A percentile compares a stretch with the other conserved stretches of the same genome.
These are phyloP conservation scores for Termitomyces sp. DNA, from an alignment of 768 basidiomycete genomes.

Conservation along the genomic window DNA sequence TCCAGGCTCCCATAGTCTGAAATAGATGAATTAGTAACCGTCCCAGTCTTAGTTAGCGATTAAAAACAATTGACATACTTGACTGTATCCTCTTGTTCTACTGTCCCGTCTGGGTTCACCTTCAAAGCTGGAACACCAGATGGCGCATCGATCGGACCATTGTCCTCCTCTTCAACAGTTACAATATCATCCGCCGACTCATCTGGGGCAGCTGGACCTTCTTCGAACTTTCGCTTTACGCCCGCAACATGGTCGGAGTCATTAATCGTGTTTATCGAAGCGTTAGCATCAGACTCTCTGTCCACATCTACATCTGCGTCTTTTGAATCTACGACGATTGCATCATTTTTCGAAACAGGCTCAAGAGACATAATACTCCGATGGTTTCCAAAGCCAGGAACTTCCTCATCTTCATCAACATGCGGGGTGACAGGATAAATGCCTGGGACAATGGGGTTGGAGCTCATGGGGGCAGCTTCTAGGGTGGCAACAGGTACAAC, in stretches of 20 bases:
- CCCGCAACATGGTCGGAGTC: slow-evolving; percentile 19
- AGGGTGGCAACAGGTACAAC: slow-evolving; percentile 22
- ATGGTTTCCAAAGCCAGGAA: slow-evolving; percentile 35
- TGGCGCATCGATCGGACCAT: slow-evolving; percentile 34
- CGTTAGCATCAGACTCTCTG: slow-evolving; percentile 27
- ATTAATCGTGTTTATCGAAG: slow-evolving; percentile 17
- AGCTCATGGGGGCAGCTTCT: slow-evolving; percentile 29
- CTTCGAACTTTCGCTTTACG: slow-evolving; percentile 47
- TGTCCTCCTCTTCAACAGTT: slow-evolving; percentile 50
- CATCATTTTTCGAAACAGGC: slow-evolving; percentile 14
- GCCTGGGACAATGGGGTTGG: slow-evolving; percentile 3
- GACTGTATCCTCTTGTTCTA: slow-evolving; percentile 91
- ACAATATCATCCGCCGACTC: slow-evolving; percentile 40
- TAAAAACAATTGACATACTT: slow-evolving; percentile 50
- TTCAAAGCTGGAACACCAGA: slow-evolving; percentile 55
- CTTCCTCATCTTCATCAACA: slow-evolving; percentile 25
- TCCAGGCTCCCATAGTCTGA: slow-evolving; percentile 92
- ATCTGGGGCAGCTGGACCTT: slow-evolving; percentile 36
- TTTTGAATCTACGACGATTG: slow-evolving; percentile 11
- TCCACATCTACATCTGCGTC: slow-evolving; percentile 28
- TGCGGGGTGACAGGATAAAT: slow-evolving; percentile 1
- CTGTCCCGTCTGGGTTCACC: slow-evolving; percentile 88
- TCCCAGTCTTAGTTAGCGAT: not conserved
- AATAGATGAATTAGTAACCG: not conserved
- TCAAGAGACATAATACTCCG: slow-evolving; percentile 6